phyloP scores from a whole-genome alignment of 75 land plant genomes.

The Selaginella tamariscina region DNA sequence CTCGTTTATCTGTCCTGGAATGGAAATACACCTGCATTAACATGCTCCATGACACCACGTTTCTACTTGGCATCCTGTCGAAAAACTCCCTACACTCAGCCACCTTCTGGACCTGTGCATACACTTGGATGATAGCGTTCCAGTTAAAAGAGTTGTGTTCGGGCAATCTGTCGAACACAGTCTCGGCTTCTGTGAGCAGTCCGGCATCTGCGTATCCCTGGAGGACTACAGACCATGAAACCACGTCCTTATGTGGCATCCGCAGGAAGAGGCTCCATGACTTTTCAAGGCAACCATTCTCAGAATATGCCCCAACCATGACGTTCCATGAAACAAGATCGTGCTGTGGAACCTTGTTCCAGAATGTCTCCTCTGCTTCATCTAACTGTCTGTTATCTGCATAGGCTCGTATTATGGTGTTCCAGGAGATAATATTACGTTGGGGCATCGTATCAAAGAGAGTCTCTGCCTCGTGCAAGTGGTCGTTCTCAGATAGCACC shows the following conservation, averaged over 20 bases:
- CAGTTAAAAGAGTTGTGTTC: background rate
- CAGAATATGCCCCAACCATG: background rate
- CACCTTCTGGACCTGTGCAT: background rate
- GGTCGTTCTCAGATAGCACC: background rate
- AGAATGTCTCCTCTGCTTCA: background rate
- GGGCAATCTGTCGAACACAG: background rate
- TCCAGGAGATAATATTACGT: background rate
- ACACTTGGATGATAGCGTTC: background rate
- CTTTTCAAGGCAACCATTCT: background rate
- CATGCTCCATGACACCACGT: background rate
- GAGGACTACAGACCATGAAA: background rate
- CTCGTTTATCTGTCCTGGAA: background rate
- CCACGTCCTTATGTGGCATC: conserved; percentile 2
- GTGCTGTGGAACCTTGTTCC: background rate
- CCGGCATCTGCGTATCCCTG: background rate
- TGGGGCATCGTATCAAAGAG: background rate
- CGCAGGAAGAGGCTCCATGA: background rate
- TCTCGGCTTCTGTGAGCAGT: background rate
- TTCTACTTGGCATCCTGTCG: background rate
- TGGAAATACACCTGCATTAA: background rate
- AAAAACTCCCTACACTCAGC: background rate
- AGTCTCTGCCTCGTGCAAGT: background rate
- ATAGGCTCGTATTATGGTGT: background rate
- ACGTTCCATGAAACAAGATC: conserved; percentile 1
- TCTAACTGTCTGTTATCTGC: background rate